Evolutionary conservation across 2,329 filamentous ascomycete species (phyloP), one percentile per base, ranked within the genome.

Genomic region (Talaromyces islandicus): DNA sequence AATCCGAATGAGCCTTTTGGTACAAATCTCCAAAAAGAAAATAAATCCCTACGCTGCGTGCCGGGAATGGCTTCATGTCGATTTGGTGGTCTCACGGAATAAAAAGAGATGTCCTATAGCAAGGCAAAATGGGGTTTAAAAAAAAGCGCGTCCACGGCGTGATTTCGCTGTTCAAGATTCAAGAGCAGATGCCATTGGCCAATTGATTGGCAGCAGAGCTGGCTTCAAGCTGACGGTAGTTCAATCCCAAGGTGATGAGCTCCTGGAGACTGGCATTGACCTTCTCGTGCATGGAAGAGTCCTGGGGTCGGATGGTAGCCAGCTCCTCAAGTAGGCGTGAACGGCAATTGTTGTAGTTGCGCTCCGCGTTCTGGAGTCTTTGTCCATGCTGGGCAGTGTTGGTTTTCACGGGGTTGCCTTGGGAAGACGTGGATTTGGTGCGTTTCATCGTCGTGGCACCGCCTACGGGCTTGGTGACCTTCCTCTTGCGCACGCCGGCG

Each of bases 191-290:
- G 63, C 72, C 70, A 55, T 69, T 69, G n/a, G 70, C 59, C 43
- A 72, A 66, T 46, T 74, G 69, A 46, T 70, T 69, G 57, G 72
- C 70, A 61, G 72, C 71, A 52, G 76, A 74, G 65, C 74, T 73
- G 57, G 75, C 75, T 60, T 75, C 73, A 57, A 77, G 71, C 54
- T 73, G 74, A 50, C 75, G 75, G 66, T 75, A 77, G 66, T 73
- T 76, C 64, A 77, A 59, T 30, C 75, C 74, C 51, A 77, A 68
- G 17, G 75, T 77, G 61, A 73, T 75, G 46, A 78, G 67, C 56
- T 78, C 75, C 69, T 78, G 75, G 54, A 78, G 69, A 62, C 73
- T 73, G 56, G 75, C 75, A 67, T 77, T 78, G 62, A 76, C 74
- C 66, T 75, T 76, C 60, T 78, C 75, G 55, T 77, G 75, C 67